Evolutionary conservation across 139 green algal species (phyloP), one percentile per base, ranked within the genome.

Genomic region (Chlamydomonas schloesseri): DNA sequence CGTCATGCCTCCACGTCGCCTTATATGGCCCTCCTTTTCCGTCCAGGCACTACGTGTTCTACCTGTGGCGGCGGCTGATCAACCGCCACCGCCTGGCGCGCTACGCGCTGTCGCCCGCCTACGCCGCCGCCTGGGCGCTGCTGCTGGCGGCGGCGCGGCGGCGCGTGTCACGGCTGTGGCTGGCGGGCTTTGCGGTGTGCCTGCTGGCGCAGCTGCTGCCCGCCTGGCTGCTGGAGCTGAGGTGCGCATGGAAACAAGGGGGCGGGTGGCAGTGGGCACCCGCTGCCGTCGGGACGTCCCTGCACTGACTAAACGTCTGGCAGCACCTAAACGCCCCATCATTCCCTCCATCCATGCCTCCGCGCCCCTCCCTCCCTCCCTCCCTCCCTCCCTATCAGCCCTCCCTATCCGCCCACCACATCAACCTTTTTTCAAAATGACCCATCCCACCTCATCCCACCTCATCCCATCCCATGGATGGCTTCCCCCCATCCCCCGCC

Each of bases 1-100:
- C n/a, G n/a, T n/a, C n/a, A n/a, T n/a, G n/a, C n/a, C n/a, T n/a
- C n/a, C n/a, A n/a, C n/a, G n/a, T n/a, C n/a, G n/a, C n/a, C n/a
- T n/a, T n/a, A n/a, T n/a, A n/a, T n/a, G n/a, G n/a, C n/a, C n/a
- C n/a, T n/a, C n/a, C n/a, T n/a, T n/a, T n/a, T n/a, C n/a, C n/a
- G n/a, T n/a, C n/a, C 79, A 85, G 97, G 62, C 97, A 99, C 90
- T 98, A 98, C 88, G 95, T 91, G 0, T 99, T 99, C 82, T 99
- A 99, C 89, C 24, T 98, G 11, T 99, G 97, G 96, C 93, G 94
- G 47, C 79, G 83, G 18, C 13, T 91, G 55, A 47, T 92, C 67
- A 71, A n/a, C 62, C 55, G 73, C 47, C 58, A 67, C 28, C 23
- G 28, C 14, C 55, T 46, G 21, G 55, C 83, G 11, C 84, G 90